Evolutionary conservation across 2,329 filamentous ascomycete genomes (phyloP), one percentile per base, ranked within the genome.

Genomic region (Colletotrichum shisoi): DNA sequence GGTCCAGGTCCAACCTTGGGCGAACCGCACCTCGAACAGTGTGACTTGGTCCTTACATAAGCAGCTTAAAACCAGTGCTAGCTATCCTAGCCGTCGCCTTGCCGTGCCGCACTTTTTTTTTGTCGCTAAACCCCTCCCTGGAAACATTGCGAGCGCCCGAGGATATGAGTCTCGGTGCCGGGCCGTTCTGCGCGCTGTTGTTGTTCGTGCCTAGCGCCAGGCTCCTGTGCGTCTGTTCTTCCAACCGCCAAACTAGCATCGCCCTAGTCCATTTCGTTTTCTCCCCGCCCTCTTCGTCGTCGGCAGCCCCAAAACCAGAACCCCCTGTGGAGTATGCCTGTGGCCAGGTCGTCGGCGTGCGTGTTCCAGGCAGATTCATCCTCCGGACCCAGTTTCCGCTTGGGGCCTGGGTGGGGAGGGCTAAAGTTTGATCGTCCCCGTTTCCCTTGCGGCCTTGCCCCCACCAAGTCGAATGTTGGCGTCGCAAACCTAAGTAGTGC

Each of bases 31-130:
- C 61, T 68, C 48, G 54, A 56, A 60, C 54, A 44, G 61, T 60
- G 65, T 60, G 65, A 68, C 65, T 59, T 60, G 61, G 60, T 64
- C 62, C 65, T 68, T 49, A 68, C 61, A 54, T 68, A 59, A 68
- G 61, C 65, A 65, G 64, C 65, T 51, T 61, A 68, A 68, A 59
- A 37, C 56, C 42, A 21, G 44, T 49, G 40, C 56, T 42, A 31
- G 54, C n/a, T 27, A 11, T 19, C 57, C 54, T 51, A 67, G 54
- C 40, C 42, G 64, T 52, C 61, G 49, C 61, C 64, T 67, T 42
- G 61, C 61, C 34, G 61, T 54, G 44, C 54, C 54, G 64, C 64
- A 67, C 64, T 59, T 64, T 9, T 31, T 31, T 31, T 9, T 44
- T 44, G 42, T 45, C 52, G 51, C 65, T 67, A 67, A 67, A 56